Percentiles rank a stretch among this genome's conserved stretches.
phyloP scores from a whole-genome alignment of 1,284 basidiomycete species.

The Leccinum ponderosum region DNA sequence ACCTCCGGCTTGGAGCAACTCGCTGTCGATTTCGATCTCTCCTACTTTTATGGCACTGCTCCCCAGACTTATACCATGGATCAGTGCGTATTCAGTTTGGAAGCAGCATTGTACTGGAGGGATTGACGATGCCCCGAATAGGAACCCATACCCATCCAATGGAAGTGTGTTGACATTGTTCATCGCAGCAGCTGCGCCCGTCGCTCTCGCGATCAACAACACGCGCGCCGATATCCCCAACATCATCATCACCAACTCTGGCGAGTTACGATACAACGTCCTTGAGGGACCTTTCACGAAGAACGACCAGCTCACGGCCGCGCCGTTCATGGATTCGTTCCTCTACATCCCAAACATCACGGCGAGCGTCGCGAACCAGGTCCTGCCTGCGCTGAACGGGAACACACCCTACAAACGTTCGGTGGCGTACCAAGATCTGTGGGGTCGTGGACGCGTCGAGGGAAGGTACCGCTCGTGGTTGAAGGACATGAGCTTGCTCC shows the following conservation, averaged over 20 bases:
- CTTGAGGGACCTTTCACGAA: conserved; percentile 70
- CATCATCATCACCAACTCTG: conserved; percentile 73
- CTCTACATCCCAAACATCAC: conserved; percentile 57
- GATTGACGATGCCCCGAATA: conserved; percentile 20
- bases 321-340: conserved; percentile 64
- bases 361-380: conserved; percentile 48
- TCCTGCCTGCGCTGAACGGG: conserved; percentile 56
- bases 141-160: conserved; percentile 66
- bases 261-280: conserved; percentile 75
- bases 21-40: conserved; percentile 54
- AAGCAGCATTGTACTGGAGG: background rate
- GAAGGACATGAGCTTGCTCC: conserved; percentile 49
- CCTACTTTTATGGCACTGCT: conserved; percentile 61
- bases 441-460: conserved; percentile 53
- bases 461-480: conserved; percentile 56
- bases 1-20: conserved; percentile 56
- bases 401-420: conserved; percentile 39
- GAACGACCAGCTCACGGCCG: conserved; percentile 77
- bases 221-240: conserved; percentile 58
- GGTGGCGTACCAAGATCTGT: conserved; percentile 41
- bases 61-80: conserved; percentile 72
- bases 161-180: conserved; percentile 64
- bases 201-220: conserved; percentile 60
- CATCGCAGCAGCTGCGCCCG: conserved; percentile 56
- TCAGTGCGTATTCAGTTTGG: conserved; percentile 40